phyloP scores from a whole-genome alignment of 2,329 filamentous ascomycete species.

The Gaeumannomyces tritici region DNA sequence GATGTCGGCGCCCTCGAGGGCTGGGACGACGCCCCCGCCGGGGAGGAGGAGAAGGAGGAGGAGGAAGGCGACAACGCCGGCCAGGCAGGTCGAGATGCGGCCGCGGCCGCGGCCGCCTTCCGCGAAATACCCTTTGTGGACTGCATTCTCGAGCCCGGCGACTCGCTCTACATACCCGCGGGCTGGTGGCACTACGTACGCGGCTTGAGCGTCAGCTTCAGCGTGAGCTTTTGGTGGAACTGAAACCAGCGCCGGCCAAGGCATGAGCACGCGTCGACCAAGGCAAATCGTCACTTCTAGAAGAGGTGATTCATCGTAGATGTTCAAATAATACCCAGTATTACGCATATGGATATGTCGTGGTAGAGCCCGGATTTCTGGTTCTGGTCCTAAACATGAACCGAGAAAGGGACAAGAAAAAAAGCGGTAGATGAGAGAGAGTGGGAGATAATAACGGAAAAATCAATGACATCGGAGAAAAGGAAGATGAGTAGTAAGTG shows the following conservation, averaged over 20 bases:
- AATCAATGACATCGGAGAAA: neutral
- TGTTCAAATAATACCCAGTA: too few species aligned
- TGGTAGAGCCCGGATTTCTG: too few species aligned
- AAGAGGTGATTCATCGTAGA: too few species aligned
- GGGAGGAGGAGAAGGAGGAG: slow-evolving; percentile 4
- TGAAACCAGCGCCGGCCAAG: slow-evolving; percentile 15
- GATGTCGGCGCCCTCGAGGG: slow-evolving; percentile 66
- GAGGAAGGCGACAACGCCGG: slow-evolving; percentile 5
- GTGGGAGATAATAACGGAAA: neutral
- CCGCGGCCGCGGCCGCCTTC: slow-evolving; percentile 36
- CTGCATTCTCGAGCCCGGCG: slow-evolving; percentile 68
- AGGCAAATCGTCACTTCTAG: too few species aligned
- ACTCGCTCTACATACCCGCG: slow-evolving; percentile 79
- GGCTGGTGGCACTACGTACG: slow-evolving; percentile 99
- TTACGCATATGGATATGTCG: too few species aligned
- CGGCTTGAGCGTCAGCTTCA: slow-evolving; percentile 78
- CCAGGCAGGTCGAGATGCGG: slow-evolving; percentile 11
- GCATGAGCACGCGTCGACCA: too few species aligned
- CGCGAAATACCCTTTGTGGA: slow-evolving; percentile 58
- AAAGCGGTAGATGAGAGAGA: neutral
- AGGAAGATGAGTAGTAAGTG: neutral
- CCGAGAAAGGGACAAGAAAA: neutral
- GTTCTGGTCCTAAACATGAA: neutral
- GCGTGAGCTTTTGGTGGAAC: slow-evolving; percentile 96
- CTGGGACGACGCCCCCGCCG: slow-evolving; percentile 38